Evolutionary conservation across 305 asterid genomes (phyloP), one percentile per base, ranked within the genome.

Genomic region (Euphrasia arctica): DNA sequence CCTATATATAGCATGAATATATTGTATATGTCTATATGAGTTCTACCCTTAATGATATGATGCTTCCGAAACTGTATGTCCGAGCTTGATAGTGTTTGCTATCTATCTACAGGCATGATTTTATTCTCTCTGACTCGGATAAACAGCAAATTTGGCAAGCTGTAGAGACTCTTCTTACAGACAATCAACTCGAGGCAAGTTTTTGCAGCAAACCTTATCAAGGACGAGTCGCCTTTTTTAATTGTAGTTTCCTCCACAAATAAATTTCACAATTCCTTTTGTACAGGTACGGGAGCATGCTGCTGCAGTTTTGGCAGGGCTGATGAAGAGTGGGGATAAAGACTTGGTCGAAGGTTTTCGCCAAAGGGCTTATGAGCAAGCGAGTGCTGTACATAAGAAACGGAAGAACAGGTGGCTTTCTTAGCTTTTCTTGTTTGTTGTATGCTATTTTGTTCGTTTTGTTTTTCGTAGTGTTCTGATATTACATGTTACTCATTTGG

Each of bases 281-380:
- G 27, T 63, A 70, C 85, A 94, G 99, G 96, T 94, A 63, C 81
- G 99, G 70, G 99, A 94, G 93, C 98, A 91, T 57, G 99, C 98
- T 49, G 99, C 98, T 68, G 98, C 97, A 63, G 99, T 94, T 73
- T 90, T 94, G 75, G 98, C 99, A 65, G 95, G 96, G 71, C 79
- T 94, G 73, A 88, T 94, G 97, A 94, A 91, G 84, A 86, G 96
- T 61, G 98, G 91, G 57, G 91, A 88, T 79, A 88, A 70, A 72
- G 79, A 80, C 66, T 74, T 91, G 13, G 89, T 94, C 9, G 79
- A 79, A 71, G 96, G 85, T 71, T 94, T 94, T 66, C 96, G 95
- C 62, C 75, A 12, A 54, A 88, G 95, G 80, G 98, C 99, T 77
- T 84, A 82, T 70, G 80, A 70, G 74, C 93, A 84, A 83, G 99